phyloP scores from a whole-genome alignment of 139 green algal genomes.

The Yamagishiella unicocca region DNA sequence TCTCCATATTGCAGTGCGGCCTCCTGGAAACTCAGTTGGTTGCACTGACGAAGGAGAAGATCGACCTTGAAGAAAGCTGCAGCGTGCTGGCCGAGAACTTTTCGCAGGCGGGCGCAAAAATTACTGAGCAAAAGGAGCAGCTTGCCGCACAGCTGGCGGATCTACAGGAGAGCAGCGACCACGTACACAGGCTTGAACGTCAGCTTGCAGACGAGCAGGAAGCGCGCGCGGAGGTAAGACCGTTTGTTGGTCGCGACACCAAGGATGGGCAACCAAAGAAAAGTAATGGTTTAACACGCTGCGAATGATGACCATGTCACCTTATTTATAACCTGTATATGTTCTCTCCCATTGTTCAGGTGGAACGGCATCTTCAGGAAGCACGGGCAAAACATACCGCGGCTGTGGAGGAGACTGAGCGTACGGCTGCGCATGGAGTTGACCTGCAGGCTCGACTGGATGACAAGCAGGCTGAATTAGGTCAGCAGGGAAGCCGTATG shows the following conservation, averaged over 20 bases:
- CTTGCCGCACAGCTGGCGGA: background rate
- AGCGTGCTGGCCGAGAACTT: constrained; percentile 26
- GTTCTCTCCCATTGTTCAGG: background rate
- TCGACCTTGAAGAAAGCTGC: constrained; percentile 17
- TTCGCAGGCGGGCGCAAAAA: background rate
- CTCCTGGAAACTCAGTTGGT: background rate
- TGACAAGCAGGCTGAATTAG: background rate
- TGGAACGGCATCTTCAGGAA: background rate
- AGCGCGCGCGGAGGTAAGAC: background rate
- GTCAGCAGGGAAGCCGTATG: background rate
- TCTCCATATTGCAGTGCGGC: background rate
- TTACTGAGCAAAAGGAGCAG: constrained; percentile 16
- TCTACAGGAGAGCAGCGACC: background rate
- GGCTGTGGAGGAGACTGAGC: background rate
- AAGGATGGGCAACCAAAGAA: too few relatives aligned
- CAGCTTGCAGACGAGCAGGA: constrained; percentile 6
- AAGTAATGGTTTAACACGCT: background rate
- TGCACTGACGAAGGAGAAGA: background rate
- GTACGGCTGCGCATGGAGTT: background rate
- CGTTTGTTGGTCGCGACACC: too few relatives aligned
- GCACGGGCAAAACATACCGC: background rate
- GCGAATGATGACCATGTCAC: background rate
- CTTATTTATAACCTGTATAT: background rate
- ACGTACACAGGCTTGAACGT: background rate
- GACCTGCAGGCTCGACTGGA: constrained; percentile 4